phyloP scores from a whole-genome alignment of 768 basidiomycete species.

The Tubosaeta brunneosetosa region DNA sequence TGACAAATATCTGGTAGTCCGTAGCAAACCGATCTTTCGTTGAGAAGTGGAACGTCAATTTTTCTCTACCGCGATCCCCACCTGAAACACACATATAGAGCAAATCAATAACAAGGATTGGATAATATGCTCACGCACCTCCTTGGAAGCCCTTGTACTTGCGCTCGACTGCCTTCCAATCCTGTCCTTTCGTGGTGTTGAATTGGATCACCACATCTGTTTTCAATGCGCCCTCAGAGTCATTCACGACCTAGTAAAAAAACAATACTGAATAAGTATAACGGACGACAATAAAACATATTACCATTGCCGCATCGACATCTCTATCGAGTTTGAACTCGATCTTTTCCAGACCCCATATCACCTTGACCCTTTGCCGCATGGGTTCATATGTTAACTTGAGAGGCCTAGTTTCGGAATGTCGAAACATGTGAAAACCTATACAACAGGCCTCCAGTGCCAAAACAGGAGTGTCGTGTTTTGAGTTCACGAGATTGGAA shows the following conservation, averaged over 20 bases:
- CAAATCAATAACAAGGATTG: not conserved
- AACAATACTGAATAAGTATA: not conserved
- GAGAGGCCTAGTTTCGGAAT: conserved; percentile 10
- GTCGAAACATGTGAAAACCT: conserved; percentile 17
- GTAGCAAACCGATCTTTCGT: conserved; percentile 18
- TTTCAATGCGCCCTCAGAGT: conserved; percentile 5
- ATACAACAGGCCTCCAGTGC: conserved; percentile 29
- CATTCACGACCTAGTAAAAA: conserved; percentile 22
- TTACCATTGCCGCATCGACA: conserved; percentile 14
- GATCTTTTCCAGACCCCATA: conserved; percentile 3
- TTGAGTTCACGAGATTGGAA: conserved; percentile 20
- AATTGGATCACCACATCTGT: conserved; percentile 23
- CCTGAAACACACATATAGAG: conserved; percentile 13
- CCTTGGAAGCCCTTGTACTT: conserved; percentile 18
- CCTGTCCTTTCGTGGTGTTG: not conserved
- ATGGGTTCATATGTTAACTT: conserved; percentile 12
- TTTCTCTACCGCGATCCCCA: not conserved
- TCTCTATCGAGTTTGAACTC: conserved; percentile 18
- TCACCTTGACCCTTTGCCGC: conserved; percentile 8
- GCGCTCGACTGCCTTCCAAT: conserved; percentile 9
- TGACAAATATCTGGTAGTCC: conserved; percentile 19
- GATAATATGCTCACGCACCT: conserved; percentile 17
- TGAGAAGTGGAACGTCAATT: conserved; percentile 23
- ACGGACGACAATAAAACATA: not conserved
- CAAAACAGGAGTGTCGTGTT: conserved; percentile 6